phyloP scores from a whole-genome alignment of 2,329 filamentous ascomycete genomes.

The Colletotrichum zoysiae region DNA sequence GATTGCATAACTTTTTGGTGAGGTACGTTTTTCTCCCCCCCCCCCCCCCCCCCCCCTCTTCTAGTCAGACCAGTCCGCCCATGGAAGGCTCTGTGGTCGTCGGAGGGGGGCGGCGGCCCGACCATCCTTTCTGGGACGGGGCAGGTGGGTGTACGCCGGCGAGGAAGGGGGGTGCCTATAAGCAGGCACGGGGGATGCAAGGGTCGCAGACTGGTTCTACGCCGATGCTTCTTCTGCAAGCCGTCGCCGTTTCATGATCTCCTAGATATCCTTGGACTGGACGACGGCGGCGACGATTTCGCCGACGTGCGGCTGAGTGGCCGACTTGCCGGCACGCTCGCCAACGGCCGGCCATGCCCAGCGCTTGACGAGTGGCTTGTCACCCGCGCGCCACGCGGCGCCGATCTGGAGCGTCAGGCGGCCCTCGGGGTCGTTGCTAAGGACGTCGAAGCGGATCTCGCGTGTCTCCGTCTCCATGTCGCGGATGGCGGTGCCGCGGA shows the following conservation, averaged over 20 bases:
- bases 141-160: neutral
- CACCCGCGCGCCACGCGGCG: slow-evolving; percentile 40
- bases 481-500: slow-evolving; percentile 51
- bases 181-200: neutral
- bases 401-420: slow-evolving; percentile 44
- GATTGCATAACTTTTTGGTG: neutral
- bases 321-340: neutral
- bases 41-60: no score
- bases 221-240: neutral
- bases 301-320: slow-evolving; percentile 12
- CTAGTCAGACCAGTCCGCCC: neutral
- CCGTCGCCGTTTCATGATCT: neutral
- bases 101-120: neutral
- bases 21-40: neutral
- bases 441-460: slow-evolving; percentile 51
- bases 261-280: slow-evolving; percentile 33
- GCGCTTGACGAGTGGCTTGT: slow-evolving; percentile 40
- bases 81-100: neutral
- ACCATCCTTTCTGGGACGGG: neutral
- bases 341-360: slow-evolving; percentile 50
- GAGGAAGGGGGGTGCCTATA: neutral
- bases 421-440: slow-evolving; percentile 41
- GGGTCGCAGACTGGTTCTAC: no score
- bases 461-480: slow-evolving; percentile 46
- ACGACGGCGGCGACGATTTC: slow-evolving; percentile 37